Percentiles rank a stretch among this genome's conserved stretches.
Evolutionary conservation across 257 asterid genomes (phyloP).

Genomic region (Solanum chiquidenum): DNA sequence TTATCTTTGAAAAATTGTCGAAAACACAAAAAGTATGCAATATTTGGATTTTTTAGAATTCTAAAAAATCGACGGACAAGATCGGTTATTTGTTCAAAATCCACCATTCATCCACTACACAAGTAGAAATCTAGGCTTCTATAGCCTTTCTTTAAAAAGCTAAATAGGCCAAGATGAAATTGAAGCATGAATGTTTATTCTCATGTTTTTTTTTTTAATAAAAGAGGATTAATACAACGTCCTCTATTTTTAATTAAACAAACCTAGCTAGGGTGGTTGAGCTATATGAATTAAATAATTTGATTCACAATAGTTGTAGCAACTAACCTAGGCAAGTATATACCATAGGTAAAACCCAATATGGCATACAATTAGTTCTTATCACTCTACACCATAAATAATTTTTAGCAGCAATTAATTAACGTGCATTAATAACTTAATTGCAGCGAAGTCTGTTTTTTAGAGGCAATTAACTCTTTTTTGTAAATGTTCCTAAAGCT

Average conservation of each 20-base stretch:
- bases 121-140: not conserved
- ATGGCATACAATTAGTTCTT: not conserved
- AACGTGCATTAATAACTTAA: no score
- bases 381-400: not conserved
- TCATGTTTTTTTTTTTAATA: not conserved
- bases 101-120: not conserved
- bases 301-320: not conserved
- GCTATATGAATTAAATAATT: not conserved
- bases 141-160: not conserved
- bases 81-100: not conserved
- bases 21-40: not conserved
- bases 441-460: no score
- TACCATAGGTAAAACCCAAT: not conserved
- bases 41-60: no score
- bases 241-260: not conserved
- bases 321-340: not conserved
- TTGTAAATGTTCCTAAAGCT: no score
- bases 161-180: not conserved
- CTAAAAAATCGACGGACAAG: no score
- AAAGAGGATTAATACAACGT: not conserved
- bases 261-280: not conserved
- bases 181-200: not conserved
- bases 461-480: no score
- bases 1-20: not conserved
- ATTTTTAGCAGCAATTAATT: no score